Conservation (phyloP, 169 alveolate species). For the Theileria sp. region DNA sequence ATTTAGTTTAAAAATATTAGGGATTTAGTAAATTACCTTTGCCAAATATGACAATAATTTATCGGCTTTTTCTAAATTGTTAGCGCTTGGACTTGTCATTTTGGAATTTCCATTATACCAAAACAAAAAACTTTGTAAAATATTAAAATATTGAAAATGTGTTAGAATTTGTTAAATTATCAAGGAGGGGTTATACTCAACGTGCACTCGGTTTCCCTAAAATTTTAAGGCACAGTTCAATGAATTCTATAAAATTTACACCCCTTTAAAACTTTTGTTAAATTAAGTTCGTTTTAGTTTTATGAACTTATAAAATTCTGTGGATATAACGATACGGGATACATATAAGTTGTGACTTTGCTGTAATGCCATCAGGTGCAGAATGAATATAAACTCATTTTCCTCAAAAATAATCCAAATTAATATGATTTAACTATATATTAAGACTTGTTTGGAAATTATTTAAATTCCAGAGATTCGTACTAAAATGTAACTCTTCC, state of each 20-base stretch:
- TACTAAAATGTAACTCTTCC: neutral
- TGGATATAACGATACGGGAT: neutral
- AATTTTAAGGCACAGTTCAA: neutral
- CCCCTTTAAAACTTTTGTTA: neutral
- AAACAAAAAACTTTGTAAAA: neutral
- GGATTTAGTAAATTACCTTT: constrained; percentile 17
- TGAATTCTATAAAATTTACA: neutral
- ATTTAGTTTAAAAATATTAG: neutral
- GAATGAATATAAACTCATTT: neutral
- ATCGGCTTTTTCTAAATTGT: constrained; percentile 55
- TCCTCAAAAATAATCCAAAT: neutral
- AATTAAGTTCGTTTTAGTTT: neutral
- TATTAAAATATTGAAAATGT: neutral
- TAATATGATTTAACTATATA: neutral
- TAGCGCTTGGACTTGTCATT: constrained; percentile 12
- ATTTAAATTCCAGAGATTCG: neutral
- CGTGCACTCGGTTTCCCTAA: constrained; percentile 21
- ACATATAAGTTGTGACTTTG: constrained; percentile 1
- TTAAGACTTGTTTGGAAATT: constrained; percentile 3
- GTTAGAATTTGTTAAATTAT: neutral
- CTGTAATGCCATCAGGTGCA: constrained; percentile 24
- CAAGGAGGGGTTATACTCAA: constrained; percentile 23
- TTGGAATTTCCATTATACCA: constrained; percentile 6
- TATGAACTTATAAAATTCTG: constrained; percentile 1
- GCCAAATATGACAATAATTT: constrained; percentile 61